Evolutionary conservation across 768 basidiomycete genomes (phyloP), one percentile per base, ranked within the genome.

Genomic region (Tricholoma sp.): DNA sequence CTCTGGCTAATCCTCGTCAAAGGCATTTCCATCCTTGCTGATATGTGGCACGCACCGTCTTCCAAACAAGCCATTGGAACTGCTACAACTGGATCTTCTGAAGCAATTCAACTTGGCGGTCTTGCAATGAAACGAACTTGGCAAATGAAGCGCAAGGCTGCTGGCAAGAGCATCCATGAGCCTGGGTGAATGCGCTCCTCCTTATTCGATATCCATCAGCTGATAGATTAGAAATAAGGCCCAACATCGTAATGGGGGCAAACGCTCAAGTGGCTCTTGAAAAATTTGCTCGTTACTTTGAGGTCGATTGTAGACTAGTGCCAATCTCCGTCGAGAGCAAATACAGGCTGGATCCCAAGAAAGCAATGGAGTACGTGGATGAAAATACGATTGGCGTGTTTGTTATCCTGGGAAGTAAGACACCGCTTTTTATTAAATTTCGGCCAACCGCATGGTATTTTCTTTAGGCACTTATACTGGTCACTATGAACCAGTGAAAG

Each of bases 401-500:
- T 61, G 79, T 82, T 9, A 82, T 82, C 57, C 66, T 75, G 19
- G 72, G 74, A 24, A 76, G 74, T 77, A 63, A 51, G 71, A 62
- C 27, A 10, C 16, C n/a, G n/a, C 31, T 5, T 16, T 6, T 11
- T 21, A n/a, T 39, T 21, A 51, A 10, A 32, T 81, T 78, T 22
- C 79, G 77, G 61, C 83, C 82, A 5, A 82, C 79, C n/a, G 76
- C 76, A 62, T 83, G 78, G 41, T 7, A 37, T 43, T 22, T 53
- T 58, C 56, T 31, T 59, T 58, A 72, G 74, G 76, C 53, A 79
- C 77, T 2, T 89, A 88, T 66, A 88, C 88, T 14, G 88, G 88
- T 1, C 80, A 82, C 60, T 82, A 80, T 64, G 94, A 96, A 64
- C 84, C 88, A 11, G 94, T 97, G 31, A 82, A 89, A 67, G 89